Evolutionary conservation across 2,329 filamentous ascomycete species (phyloP).

Genomic region (Alternaria viburni): DNA sequence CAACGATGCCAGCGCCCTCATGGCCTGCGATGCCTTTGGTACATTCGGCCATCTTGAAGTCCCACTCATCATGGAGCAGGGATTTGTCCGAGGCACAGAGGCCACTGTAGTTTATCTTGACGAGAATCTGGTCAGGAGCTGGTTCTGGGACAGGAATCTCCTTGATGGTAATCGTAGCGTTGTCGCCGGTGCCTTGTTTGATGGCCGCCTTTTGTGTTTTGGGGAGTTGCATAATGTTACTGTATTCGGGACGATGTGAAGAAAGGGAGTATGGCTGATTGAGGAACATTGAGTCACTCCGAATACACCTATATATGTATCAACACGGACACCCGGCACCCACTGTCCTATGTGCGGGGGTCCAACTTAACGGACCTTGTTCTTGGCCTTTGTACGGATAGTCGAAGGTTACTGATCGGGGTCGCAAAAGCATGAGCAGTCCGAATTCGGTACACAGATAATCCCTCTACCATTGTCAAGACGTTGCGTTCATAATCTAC

Average conservation of each 20-base stretch:
- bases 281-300: background rate
- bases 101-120: slow-evolving; percentile 63
- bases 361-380: background rate
- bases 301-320: background rate
- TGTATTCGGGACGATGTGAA: background rate
- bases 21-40: slow-evolving; percentile 69
- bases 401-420: background rate
- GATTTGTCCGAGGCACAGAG: slow-evolving; percentile 62
- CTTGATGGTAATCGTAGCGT: slow-evolving; percentile 32
- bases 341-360: background rate
- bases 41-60: slow-evolving; percentile 31
- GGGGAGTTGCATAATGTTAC: slow-evolving; percentile 35
- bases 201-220: slow-evolving; percentile 46
- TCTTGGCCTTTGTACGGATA: background rate
- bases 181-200: slow-evolving; percentile 37
- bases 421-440: background rate
- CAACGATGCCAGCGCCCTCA: slow-evolving; percentile 79
- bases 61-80: slow-evolving; percentile 47
- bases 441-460: background rate
- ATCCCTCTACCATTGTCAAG: background rate
- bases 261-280: background rate
- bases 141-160: slow-evolving; percentile 40
- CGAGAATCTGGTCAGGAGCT: slow-evolving; percentile 61
- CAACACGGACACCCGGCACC: background rate
- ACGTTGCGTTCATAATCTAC: background rate